Base-by-base conservation (phyloP, 225 moss, liverwort and hornwort genomes). In the Anthoceros angustus region DNA sequence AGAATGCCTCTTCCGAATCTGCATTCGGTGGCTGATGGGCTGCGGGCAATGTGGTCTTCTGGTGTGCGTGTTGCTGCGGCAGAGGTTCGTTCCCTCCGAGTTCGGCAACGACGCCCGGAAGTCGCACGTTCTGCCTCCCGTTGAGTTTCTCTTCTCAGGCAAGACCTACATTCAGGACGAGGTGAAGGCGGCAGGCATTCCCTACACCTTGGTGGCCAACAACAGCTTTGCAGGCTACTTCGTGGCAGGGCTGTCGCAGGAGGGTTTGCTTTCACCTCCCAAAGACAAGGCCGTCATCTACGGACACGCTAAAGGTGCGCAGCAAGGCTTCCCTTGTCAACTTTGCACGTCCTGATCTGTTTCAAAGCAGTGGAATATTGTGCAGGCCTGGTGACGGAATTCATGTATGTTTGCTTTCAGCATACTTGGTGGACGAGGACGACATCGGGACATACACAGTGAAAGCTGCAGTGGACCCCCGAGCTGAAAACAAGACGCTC, bases 61-160 rank as follows among this genome's bases (percentile, higher is more conserved):
- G 15, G 26, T 39, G 62, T 6, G 40, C 9, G 38, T 5, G 60
- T 62, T n/a, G 7, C 8, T 21, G 40, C 25, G 60, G 21, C 69
- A 80, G 76, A 72, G 75, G 60, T 79, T 79, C 63, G 9, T 75
- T 24, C 75, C 78, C 0, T 67, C 78, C 15, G 78, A 79, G 25
- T 79, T 72, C 42, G 75, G 75, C 24, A 39, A 72, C 21, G 64
- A 79, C 41, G 25, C 67, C 45, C 72, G 72, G 63, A 75, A 72
- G 61, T 70, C 65, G 25, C 41, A 66, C 14, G 0, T 63, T 6
- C 24, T 74, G 60, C 68, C 69, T 42, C 39, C 69, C 2, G 8
- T 74, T 0, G 18, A 43, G 16, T 23, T 7, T 10, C 0, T n/a
- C 26, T n/a, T 75, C 18, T 21, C 15, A 12, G 0, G 2, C 25